These are phyloP conservation scores for Trichoderma lentiforme DNA, from an alignment of 2,329 filamentous ascomycete species.

Conservation along the genomic window DNA sequence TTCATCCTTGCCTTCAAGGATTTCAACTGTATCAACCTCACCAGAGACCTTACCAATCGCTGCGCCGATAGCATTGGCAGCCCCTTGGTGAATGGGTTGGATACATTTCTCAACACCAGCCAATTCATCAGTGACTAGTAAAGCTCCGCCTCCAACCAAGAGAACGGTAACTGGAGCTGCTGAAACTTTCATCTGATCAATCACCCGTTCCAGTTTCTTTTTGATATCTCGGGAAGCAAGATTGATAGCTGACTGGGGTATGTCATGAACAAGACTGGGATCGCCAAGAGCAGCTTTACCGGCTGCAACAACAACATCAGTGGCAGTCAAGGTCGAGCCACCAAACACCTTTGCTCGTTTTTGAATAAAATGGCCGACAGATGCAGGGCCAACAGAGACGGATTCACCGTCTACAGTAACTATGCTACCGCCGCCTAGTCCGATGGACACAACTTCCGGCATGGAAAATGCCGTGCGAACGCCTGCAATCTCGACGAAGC, in stretches of 20 bases:
- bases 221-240: conserved; percentile 37
- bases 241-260: conserved; percentile 25
- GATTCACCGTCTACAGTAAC: conserved; percentile 48
- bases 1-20: conserved; percentile 38
- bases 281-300: conserved; percentile 34
- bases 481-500: conserved; percentile 55
- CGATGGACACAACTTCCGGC: conserved; percentile 55
- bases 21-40: conserved; percentile 49
- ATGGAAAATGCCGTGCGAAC: conserved; percentile 59
- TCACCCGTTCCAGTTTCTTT: conserved; percentile 46
- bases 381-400: conserved; percentile 46
- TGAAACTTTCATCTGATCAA: conserved; percentile 57
- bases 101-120: conserved; percentile 49
- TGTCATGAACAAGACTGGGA: conserved; percentile 25
- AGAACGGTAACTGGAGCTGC: conserved; percentile 50
- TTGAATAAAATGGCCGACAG: conserved; percentile 38
- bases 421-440: conserved; percentile 52
- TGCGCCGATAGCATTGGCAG: conserved; percentile 59
- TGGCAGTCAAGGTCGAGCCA: conserved; percentile 50
- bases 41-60: conserved; percentile 55
- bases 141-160: conserved; percentile 56
- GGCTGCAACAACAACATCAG: conserved; percentile 46
- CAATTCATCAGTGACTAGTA: conserved; percentile 47
- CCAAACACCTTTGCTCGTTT: conserved; percentile 51
- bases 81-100: conserved; percentile 50